These are phyloP conservation scores for Phlegmacium glaucopus DNA, from an alignment of 768 basidiomycete genomes.

Conservation along the genomic window DNA sequence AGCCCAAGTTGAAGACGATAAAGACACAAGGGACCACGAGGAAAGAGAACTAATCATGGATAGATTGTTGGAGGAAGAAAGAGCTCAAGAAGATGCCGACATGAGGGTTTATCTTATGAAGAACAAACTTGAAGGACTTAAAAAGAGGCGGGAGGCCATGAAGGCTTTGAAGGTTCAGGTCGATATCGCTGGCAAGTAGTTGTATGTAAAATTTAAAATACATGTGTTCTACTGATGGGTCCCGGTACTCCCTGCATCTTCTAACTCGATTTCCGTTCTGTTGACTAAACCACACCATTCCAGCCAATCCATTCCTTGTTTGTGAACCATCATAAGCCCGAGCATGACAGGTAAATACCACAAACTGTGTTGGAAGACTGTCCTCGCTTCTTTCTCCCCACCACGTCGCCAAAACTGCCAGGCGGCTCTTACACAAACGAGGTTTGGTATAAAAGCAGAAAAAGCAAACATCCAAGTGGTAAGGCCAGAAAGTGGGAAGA, in stretches of 20 bases:
- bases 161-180: slow-evolving; percentile 14
- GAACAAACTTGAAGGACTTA: slow-evolving; percentile 57
- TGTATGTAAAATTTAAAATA: neutral
- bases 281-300: slow-evolving; percentile 51
- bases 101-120: slow-evolving; percentile 67
- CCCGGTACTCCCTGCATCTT: neutral
- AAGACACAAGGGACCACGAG: slow-evolving; percentile 57
- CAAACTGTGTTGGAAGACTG: slow-evolving; percentile 74
- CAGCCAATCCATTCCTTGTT: slow-evolving; percentile 79
- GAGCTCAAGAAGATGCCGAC: slow-evolving; percentile 86
- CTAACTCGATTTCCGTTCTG: slow-evolving; percentile 15
- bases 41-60: slow-evolving; percentile 86
- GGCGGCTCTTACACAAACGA: slow-evolving; percentile 62
- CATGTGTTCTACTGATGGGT: neutral
- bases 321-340: slow-evolving; percentile 94
- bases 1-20: slow-evolving; percentile 42
- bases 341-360: slow-evolving; percentile 91
- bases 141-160: slow-evolving; percentile 31
- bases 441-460: slow-evolving; percentile 74
- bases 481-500: slow-evolving; percentile 85
- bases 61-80: slow-evolving; percentile 78
- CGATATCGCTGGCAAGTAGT: neutral
- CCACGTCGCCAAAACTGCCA: slow-evolving; percentile 71
- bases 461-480: slow-evolving; percentile 90
- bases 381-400: slow-evolving; percentile 74